Evolutionary conservation across 2,329 filamentous ascomycete species (phyloP), one percentile per base, ranked within the genome.

Genomic region (Neurospora sp.): DNA sequence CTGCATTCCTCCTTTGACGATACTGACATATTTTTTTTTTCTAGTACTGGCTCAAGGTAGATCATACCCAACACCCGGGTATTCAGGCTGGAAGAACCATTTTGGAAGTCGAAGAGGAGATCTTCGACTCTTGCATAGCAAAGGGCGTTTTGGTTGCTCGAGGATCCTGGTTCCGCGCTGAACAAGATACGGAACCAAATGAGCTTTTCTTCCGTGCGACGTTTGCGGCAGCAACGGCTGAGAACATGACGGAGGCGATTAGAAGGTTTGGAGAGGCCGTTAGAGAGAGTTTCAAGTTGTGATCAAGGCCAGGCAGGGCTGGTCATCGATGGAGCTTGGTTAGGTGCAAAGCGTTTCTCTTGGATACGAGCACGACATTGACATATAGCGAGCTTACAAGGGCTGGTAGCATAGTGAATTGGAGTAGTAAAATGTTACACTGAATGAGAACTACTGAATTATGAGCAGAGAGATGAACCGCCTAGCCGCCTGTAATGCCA

Each of bases 81-180:
- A 84, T 84, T 42, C 78, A 79, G 1, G 81, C 76, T 15, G 52
- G 52, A 10, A 86, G 85, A 73, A 82, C 80, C 67, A 82, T 93
- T 66, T 79, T 87, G 33, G 87, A 88, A 42, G 84, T 99, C 58
- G 96, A 99, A 80, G 90, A 97, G 75, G 89, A 92, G 69, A 93
- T 99, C 66, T 98, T 97, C 84, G 80, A 91, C 75, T 84, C 86
- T 0, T 90, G 90, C 73, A 90, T 97, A 70, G 86, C 89, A 3
- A 87, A 91, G 75, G 91, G 92, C 28, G 92, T 96, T 4, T 84
- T 99, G 66, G 85, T 96, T 2, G 93, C 92, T 71, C 87, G 92
- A 67, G 96, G 96, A 3, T 94, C 90, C 67, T 99, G 94, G 94
- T 99, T 98, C 85, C 86, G 89, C 71, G 92, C 94, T 0, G 91